These are phyloP conservation scores for Neoboletus magnificus DNA, from an alignment of 768 basidiomycete species.

Conservation along the genomic window DNA sequence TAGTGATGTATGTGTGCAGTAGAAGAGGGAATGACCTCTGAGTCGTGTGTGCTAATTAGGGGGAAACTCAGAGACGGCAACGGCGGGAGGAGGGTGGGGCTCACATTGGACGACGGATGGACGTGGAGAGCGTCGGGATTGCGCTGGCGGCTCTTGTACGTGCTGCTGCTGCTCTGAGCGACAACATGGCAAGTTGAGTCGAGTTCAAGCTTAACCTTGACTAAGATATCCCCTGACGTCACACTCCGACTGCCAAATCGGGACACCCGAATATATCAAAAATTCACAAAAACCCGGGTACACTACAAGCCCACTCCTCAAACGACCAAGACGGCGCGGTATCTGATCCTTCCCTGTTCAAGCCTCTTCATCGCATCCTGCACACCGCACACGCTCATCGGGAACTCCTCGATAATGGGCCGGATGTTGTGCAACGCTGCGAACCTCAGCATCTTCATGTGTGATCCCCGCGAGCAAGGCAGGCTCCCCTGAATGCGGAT, in stretches of 20 bases:
- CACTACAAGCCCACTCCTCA: not conserved
- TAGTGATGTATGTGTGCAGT: not conserved
- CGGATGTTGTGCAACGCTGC: slow-evolving; percentile 28
- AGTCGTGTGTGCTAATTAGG: slow-evolving; percentile 46
- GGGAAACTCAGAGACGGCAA: not conserved
- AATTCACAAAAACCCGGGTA: not conserved
- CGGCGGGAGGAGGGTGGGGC: not conserved
- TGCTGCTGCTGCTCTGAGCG: slow-evolving; percentile 9
- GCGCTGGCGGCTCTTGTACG: not conserved
- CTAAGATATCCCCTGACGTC: slow-evolving; percentile 15
- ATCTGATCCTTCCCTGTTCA: slow-evolving; percentile 27
- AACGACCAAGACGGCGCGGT: slow-evolving; percentile 30
- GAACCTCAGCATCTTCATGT: slow-evolving; percentile 34
- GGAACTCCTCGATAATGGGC: slow-evolving; percentile 33
- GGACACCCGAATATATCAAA: not conserved
- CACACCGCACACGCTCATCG: slow-evolving; percentile 31
- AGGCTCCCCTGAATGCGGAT: slow-evolving; percentile 26
- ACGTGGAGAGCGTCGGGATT: not conserved
- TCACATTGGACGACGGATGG: slow-evolving; percentile 4
- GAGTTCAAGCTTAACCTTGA: not conserved
- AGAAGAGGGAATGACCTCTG: slow-evolving; percentile 37
- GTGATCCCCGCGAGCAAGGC: slow-evolving; percentile 26
- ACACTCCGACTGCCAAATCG: slow-evolving; percentile 3
- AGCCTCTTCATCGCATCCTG: slow-evolving; percentile 27
- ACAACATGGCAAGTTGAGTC: slow-evolving; percentile 8